phyloP scores from a whole-genome alignment of 352 stramenopile genomes.

The Aphanomyces cochlioides region DNA sequence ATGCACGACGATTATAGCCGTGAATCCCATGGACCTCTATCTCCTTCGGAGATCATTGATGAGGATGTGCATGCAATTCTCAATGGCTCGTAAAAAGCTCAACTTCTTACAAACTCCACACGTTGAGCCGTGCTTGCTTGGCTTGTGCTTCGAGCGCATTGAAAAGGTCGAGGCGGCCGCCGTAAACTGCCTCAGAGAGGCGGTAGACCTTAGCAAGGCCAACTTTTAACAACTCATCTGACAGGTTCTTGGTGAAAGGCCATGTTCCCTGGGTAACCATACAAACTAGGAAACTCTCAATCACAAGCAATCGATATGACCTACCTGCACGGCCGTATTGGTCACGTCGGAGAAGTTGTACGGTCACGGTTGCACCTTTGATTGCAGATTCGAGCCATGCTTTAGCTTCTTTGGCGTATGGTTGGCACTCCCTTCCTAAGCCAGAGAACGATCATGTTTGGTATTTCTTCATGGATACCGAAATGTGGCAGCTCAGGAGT shows the following conservation, averaged over 20 bases:
- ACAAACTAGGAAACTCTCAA: slow-evolving; percentile 45
- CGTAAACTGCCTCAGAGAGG: slow-evolving; percentile 76
- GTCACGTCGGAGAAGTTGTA: slow-evolving; percentile 80
- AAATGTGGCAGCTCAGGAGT: slow-evolving; percentile 81
- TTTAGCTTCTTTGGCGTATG: slow-evolving; percentile 77
- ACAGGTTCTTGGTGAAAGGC: slow-evolving; percentile 72
- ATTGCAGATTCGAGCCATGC: slow-evolving; percentile 54
- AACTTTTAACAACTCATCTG: slow-evolving; percentile 74
- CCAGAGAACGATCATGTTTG: neutral
- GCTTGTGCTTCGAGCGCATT: slow-evolving; percentile 62
- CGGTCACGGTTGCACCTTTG: slow-evolving; percentile 48
- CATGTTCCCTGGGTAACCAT: slow-evolving; percentile 75
- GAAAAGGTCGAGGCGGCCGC: slow-evolving; percentile 61
- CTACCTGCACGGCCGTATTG: slow-evolving; percentile 58
- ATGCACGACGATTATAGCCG: neutral
- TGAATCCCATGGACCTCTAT: neutral
- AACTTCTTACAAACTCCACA: slow-evolving; percentile 49
- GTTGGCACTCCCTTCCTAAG: slow-evolving; percentile 45
- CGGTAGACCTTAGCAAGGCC: slow-evolving; percentile 71
- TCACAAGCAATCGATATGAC: neutral
- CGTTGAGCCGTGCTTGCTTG: slow-evolving; percentile 56
- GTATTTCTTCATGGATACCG: slow-evolving; percentile 35
- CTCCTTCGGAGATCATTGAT: too few species aligned
- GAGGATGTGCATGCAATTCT: too few species aligned
- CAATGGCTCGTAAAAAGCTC: too few species aligned